phyloP scores from a whole-genome alignment of 2,329 filamentous ascomycete species.

The Fusarium siculi region DNA sequence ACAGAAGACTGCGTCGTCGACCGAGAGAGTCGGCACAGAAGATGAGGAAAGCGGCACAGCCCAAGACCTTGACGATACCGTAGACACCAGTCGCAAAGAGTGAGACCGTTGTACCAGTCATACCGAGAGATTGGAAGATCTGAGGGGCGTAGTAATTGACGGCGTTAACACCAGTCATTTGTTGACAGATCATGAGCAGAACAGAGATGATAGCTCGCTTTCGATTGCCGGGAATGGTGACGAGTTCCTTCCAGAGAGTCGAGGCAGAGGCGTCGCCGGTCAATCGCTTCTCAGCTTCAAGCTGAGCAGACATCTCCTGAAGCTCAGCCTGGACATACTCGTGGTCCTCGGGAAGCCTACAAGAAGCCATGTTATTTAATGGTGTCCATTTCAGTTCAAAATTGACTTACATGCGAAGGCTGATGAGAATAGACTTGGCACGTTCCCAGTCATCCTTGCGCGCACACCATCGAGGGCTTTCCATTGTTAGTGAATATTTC shows the following conservation, averaged over 20 bases:
- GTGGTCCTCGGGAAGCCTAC: constrained; percentile 62
- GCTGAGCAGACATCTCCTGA: constrained; percentile 68
- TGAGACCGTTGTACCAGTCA: constrained; percentile 64
- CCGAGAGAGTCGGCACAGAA: constrained; percentile 77
- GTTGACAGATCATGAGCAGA: constrained; percentile 72
- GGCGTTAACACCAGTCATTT: constrained; percentile 72
- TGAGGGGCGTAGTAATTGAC: constrained; percentile 74
- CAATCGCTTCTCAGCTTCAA: constrained; percentile 70
- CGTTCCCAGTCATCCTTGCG: constrained; percentile 75
- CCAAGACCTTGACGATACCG: constrained; percentile 75
- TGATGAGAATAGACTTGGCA: constrained; percentile 65
- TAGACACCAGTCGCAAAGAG: constrained; percentile 81
- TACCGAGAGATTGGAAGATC: constrained; percentile 74
- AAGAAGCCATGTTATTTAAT: background rate
- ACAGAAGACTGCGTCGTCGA: constrained; percentile 68
- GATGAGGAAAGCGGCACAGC: constrained; percentile 71
- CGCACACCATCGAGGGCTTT: constrained; percentile 74
- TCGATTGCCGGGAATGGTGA: constrained; percentile 67
- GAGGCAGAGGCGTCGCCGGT: constrained; percentile 62
- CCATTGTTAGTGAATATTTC: constrained; percentile 30
- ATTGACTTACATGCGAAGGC: constrained; percentile 54
- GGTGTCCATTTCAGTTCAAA: no score
- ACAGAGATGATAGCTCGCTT: constrained; percentile 73
- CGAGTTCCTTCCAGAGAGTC: constrained; percentile 73
- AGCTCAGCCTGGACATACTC: constrained; percentile 69